Evolutionary conservation across 441 rosid genomes (phyloP).

Genomic region (Capsella rubella): DNA sequence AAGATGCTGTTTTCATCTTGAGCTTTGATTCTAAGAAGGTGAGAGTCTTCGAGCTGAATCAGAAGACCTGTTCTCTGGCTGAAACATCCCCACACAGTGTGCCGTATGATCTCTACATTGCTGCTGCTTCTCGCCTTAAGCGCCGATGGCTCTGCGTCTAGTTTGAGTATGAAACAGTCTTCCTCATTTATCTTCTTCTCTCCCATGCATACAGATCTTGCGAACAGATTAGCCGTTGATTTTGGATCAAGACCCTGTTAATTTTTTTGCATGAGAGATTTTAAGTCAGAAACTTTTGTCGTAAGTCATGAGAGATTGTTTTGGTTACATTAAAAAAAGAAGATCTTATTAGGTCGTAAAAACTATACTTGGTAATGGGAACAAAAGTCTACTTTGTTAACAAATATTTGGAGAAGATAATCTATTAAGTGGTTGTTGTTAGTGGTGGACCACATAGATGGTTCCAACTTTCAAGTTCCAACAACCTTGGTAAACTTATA

Average conservation of each 20-base stretch:
- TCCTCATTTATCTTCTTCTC: slow-evolving; percentile 49
- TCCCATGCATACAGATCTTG: slow-evolving; percentile 51
- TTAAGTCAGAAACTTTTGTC: slow-evolving; percentile 1
- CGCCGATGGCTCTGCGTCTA: slow-evolving; percentile 46
- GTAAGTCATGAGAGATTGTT: not conserved
- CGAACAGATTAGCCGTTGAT: slow-evolving; percentile 78
- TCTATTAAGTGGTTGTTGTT: slow-evolving; percentile 20
- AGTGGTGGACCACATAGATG: slow-evolving; percentile 44
- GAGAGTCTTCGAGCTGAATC: slow-evolving; percentile 79
- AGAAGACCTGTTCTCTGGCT: slow-evolving; percentile 89
- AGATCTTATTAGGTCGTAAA: not conserved
- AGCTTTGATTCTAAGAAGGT: slow-evolving; percentile 70
- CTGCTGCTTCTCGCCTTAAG: slow-evolving; percentile 48
- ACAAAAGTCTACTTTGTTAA: slow-evolving; percentile 31
- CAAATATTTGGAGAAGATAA: slow-evolving; percentile 13
- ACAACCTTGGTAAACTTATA: slow-evolving; percentile 25
- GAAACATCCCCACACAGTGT: slow-evolving; percentile 81
- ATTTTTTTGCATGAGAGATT: not conserved
- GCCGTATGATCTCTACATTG: slow-evolving; percentile 50
- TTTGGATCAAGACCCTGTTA: slow-evolving; percentile 90
- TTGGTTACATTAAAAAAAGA: slow-evolving; percentile 8
- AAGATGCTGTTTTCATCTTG: slow-evolving; percentile 55
- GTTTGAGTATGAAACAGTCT: slow-evolving; percentile 52
- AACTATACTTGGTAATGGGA: slow-evolving; percentile 6
- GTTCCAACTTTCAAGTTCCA: slow-evolving; percentile 32